phyloP scores from a whole-genome alignment of 164 flowering plant genomes.

The Protea cynaroides region DNA sequence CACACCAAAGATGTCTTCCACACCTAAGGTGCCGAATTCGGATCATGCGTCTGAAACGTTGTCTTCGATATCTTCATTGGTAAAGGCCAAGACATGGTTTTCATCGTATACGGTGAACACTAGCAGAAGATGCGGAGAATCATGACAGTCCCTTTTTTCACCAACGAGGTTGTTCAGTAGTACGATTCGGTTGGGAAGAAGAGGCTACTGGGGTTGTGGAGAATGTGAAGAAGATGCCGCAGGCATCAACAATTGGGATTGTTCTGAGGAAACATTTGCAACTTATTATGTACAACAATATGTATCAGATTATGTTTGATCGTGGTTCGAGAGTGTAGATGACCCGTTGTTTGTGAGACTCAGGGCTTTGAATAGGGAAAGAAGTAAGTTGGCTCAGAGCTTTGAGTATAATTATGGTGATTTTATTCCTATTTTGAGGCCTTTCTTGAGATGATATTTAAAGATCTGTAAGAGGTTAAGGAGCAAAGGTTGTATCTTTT shows the following conservation, averaged over 20 bases:
- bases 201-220: constrained; percentile 44
- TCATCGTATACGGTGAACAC: constrained; percentile 61
- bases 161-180: constrained; percentile 63
- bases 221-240: constrained; percentile 39
- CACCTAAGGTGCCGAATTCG: constrained; percentile 64
- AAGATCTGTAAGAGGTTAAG: constrained; percentile 51
- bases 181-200: constrained; percentile 47
- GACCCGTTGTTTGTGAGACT: constrained; percentile 46
- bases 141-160: constrained; percentile 66
- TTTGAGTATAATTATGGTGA: constrained; percentile 57
- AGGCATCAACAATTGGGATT: constrained; percentile 35
- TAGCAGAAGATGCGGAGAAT: constrained; percentile 68
- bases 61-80: constrained; percentile 67
- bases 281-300: constrained; percentile 59
- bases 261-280: constrained; percentile 45
- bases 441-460: constrained; percentile 44
- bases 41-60: constrained; percentile 51
- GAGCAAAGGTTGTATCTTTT: constrained; percentile 51
- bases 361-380: constrained; percentile 50
- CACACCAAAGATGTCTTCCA: constrained; percentile 53
- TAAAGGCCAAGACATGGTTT: constrained; percentile 64
- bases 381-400: constrained; percentile 56
- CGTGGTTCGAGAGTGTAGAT: constrained; percentile 48
- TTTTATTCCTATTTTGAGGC: constrained; percentile 49
- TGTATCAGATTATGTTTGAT: constrained; percentile 62